phyloP scores from a whole-genome alignment of 1,284 basidiomycete genomes.

The Irpex rosettiformis region DNA sequence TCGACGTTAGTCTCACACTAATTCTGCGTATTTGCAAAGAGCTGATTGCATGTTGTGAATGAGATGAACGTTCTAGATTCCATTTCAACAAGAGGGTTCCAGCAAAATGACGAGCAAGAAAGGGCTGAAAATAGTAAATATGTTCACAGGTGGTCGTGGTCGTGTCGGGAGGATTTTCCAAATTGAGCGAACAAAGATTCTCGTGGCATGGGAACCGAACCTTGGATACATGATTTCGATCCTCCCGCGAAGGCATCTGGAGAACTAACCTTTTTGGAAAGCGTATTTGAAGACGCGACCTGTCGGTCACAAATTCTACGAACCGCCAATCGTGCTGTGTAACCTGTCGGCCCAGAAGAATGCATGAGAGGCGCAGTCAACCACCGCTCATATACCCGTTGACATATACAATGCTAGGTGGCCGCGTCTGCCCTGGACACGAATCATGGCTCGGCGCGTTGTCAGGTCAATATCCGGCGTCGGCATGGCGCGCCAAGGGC shows the following conservation, averaged over 20 bases:
- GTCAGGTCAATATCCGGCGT: neutral
- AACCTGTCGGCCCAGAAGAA: neutral
- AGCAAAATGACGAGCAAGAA: neutral
- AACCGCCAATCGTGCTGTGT: neutral
- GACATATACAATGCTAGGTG: neutral
- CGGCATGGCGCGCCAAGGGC: neutral
- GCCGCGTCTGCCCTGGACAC: neutral
- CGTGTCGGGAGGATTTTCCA: neutral
- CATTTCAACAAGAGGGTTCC: neutral
- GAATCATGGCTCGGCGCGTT: neutral
- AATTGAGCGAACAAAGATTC: neutral
- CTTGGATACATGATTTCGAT: conserved; percentile 5
- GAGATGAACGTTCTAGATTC: neutral
- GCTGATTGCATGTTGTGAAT: neutral
- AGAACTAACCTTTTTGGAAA: neutral
- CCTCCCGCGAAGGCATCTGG: conserved; percentile 12
- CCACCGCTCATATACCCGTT: neutral
- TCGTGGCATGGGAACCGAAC: conserved; percentile 1
- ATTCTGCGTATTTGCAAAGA: conserved; percentile 2
- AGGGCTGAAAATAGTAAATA: neutral
- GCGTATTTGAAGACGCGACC: neutral
- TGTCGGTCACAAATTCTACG: neutral
- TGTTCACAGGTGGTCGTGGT: neutral
- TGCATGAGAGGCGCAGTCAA: neutral
- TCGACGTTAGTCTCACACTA: conserved; percentile 3